These are phyloP conservation scores for Coemansia sp. DNA, from an alignment of 192 early-diverging fungal species.

Conservation along the genomic window DNA sequence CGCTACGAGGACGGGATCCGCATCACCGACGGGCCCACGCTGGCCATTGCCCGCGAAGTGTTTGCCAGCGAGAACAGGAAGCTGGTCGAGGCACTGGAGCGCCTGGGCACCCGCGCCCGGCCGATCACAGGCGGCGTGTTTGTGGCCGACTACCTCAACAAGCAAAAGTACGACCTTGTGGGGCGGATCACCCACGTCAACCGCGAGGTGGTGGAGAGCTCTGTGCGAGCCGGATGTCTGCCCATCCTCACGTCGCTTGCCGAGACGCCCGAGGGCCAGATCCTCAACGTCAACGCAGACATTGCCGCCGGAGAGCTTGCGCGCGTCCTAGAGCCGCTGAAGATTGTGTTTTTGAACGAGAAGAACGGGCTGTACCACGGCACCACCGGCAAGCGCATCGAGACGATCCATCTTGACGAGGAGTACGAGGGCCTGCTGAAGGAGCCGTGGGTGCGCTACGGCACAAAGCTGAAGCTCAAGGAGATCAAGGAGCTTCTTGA, in stretches of 20 bases:
- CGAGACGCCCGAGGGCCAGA: slow-evolving; percentile 93
- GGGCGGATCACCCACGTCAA: slow-evolving; percentile 90
- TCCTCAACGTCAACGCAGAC: slow-evolving; percentile 99
- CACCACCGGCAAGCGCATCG: slow-evolving; percentile 92
- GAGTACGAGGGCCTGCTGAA: slow-evolving; percentile 95
- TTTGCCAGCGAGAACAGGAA: slow-evolving; percentile 96
- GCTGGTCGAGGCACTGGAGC: slow-evolving; percentile 95
- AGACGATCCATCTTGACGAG: slow-evolving; percentile 97
- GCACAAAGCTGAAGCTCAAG: slow-evolving; percentile 95
- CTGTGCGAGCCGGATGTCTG: slow-evolving; percentile 89
- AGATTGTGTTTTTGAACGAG: slow-evolving; percentile 97
- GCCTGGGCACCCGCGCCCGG: slow-evolving; percentile 90
- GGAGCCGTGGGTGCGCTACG: slow-evolving; percentile 96
- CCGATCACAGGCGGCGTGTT: slow-evolving; percentile 97
- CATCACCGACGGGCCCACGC: slow-evolving; percentile 90
- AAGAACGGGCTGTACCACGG: slow-evolving; percentile 96
- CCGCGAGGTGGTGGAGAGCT: slow-evolving; percentile 90
- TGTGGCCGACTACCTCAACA: slow-evolving; percentile 93
- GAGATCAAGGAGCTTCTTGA: slow-evolving; percentile 98
- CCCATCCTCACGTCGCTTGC: slow-evolving; percentile 96
- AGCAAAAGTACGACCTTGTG: slow-evolving; percentile 92
- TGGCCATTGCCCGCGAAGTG: slow-evolving; percentile 92
- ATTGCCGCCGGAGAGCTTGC: slow-evolving; percentile 97
- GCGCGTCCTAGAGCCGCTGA: slow-evolving; percentile 92
- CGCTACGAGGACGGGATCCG: slow-evolving; percentile 96